These are phyloP conservation scores for Kuraishia borneana DNA, from an alignment of 805 yeast genomes.

Conservation along the genomic window DNA sequence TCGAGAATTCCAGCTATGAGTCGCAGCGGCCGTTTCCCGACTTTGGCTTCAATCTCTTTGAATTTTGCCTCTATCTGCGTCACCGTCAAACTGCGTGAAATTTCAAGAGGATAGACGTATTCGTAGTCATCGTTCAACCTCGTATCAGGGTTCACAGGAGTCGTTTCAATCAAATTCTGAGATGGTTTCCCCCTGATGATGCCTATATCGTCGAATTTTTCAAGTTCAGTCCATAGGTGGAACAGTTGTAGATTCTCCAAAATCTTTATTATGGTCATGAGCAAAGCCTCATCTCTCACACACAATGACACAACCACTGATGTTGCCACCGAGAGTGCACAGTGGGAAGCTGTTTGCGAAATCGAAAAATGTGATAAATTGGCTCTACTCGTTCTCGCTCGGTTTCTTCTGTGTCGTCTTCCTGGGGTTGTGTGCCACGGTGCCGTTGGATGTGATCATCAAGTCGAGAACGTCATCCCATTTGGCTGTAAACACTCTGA, in stretches of 20 bases:
- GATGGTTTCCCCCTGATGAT: slow-evolving; percentile 2
- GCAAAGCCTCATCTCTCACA: neutral
- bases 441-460: slow-evolving; percentile 73
- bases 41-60: slow-evolving; percentile 8
- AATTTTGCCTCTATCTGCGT: slow-evolving; percentile 29
- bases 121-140: slow-evolving; percentile 13
- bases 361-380: slow-evolving; percentile 14
- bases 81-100: slow-evolving; percentile 21
- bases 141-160: slow-evolving; percentile 7
- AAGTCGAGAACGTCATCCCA: slow-evolving; percentile 40
- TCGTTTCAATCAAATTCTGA: neutral
- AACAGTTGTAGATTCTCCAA: slow-evolving; percentile 34
- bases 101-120: slow-evolving; percentile 30
- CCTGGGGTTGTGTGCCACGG: slow-evolving; percentile 52
- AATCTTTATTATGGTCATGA: slow-evolving; percentile 14
- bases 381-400: slow-evolving; percentile 36
- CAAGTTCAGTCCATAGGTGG: slow-evolving; percentile 30
- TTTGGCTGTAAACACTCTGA: slow-evolving; percentile 70
- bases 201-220: slow-evolving; percentile 5
- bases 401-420: slow-evolving; percentile 26
- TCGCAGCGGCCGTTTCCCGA: slow-evolving; percentile 24
- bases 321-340: neutral
- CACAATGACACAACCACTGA: neutral
- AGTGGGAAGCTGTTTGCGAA: slow-evolving; percentile 3
- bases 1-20: slow-evolving; percentile 45